These are phyloP conservation scores for Quercus aquifolioides DNA, from an alignment of 306 rosid genomes.

Conservation along the genomic window DNA sequence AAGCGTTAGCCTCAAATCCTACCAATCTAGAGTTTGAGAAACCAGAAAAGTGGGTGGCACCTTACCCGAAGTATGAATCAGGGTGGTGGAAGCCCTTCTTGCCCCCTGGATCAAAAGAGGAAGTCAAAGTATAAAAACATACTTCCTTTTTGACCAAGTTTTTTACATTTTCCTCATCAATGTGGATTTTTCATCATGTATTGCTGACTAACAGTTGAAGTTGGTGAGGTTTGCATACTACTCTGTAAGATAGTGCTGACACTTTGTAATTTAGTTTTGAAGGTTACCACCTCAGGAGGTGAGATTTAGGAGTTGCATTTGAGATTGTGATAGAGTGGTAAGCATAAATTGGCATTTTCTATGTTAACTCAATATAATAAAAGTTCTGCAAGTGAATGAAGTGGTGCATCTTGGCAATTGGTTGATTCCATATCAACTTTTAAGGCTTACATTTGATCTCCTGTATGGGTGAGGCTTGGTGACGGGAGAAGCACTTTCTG, in stretches of 20 bases:
- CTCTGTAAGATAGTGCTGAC: conserved; percentile 33
- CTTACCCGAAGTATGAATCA: conserved; percentile 78
- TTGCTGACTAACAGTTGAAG: conserved; percentile 23
- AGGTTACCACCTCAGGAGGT: conserved; percentile 15
- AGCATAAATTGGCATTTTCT: conserved; percentile 21
- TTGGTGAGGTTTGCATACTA: conserved; percentile 27
- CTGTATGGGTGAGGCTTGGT: too few species aligned
- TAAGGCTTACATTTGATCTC: too few species aligned
- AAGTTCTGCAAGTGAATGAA: not conserved
- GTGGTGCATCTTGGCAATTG: not conserved
- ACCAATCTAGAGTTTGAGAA: conserved; percentile 68
- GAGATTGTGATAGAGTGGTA: conserved; percentile 18
- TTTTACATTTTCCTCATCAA: conserved; percentile 3
- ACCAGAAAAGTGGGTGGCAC: conserved; percentile 96
- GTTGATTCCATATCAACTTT: too few species aligned
- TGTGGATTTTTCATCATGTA: conserved; percentile 7
- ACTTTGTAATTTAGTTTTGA: conserved; percentile 7
- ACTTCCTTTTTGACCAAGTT: conserved; percentile 6
- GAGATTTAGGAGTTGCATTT: conserved; percentile 34
- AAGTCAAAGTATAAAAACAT: conserved; percentile 53
- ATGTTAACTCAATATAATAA: not conserved
- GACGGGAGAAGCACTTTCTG: too few species aligned
- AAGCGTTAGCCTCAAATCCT: conserved; percentile 84
- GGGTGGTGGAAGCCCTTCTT: conserved; percentile 92
- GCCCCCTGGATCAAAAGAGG: conserved; percentile 58